Conservation (phyloP, 768 basidiomycete genomes). For the Russula vinacea region DNA sequence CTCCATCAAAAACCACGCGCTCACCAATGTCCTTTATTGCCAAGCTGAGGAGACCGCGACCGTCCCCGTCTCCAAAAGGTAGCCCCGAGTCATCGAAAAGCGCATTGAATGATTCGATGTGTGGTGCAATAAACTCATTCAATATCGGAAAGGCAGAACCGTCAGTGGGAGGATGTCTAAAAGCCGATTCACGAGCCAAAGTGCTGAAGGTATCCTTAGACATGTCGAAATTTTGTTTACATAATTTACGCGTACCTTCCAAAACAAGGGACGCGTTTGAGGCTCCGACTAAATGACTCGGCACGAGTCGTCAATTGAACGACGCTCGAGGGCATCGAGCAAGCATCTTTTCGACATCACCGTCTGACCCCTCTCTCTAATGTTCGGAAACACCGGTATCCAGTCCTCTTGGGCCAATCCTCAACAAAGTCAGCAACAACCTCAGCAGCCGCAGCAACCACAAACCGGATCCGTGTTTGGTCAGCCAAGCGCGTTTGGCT, state of each 20-base stretch:
- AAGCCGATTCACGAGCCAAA: slow-evolving; percentile 70
- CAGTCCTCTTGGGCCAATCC: slow-evolving; percentile 67
- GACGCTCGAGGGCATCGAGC: neutral
- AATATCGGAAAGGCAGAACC: slow-evolving; percentile 74
- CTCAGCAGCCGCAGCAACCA: slow-evolving; percentile 45
- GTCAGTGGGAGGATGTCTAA: slow-evolving; percentile 68
- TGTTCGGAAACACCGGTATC: slow-evolving; percentile 57
- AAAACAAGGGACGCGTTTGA: slow-evolving; percentile 20
- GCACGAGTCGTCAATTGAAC: slow-evolving; percentile 1
- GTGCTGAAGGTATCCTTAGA: slow-evolving; percentile 68
- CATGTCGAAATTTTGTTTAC: slow-evolving; percentile 32
- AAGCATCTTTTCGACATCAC: neutral
- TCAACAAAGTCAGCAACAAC: slow-evolving; percentile 63
- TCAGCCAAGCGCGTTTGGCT: slow-evolving; percentile 63
- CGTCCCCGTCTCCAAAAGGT: slow-evolving; percentile 68
- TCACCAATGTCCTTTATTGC: slow-evolving; percentile 82
- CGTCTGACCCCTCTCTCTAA: slow-evolving; percentile 34
- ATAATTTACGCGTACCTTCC: slow-evolving; percentile 13
- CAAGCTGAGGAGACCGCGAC: slow-evolving; percentile 72
- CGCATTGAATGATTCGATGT: slow-evolving; percentile 95
- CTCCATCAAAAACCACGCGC: slow-evolving; percentile 90
- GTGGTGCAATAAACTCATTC: slow-evolving; percentile 90
- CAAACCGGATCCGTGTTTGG: slow-evolving; percentile 57
- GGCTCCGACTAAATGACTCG: slow-evolving; percentile 24
- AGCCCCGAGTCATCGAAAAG: slow-evolving; percentile 92